Percentiles rank a stretch among this genome's conserved stretches.
These are phyloP conservation scores for Vitis labrusca DNA, from an alignment of 164 flowering plant species.

Conservation along the genomic window DNA sequence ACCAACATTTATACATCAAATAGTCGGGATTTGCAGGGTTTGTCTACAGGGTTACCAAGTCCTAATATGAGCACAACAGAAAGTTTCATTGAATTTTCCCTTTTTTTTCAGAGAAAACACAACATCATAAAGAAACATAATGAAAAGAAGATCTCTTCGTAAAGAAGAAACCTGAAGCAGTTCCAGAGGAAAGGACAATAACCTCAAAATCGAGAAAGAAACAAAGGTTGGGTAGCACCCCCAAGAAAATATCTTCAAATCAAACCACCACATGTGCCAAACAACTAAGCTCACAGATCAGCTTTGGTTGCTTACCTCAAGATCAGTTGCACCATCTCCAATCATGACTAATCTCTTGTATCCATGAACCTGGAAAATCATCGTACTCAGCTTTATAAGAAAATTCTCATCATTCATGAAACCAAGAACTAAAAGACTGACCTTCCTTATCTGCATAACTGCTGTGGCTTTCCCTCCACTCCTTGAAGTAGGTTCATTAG, in stretches of 20 bases:
- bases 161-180: too few species aligned
- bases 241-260: too few species aligned
- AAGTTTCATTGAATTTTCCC: too few species aligned
- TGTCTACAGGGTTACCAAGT: not conserved
- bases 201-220: too few species aligned
- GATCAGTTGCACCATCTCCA: conserved; percentile 99
- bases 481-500: conserved; percentile 86
- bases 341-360: conserved; percentile 85
- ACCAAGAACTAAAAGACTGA: conserved; percentile 21
- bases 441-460: conserved; percentile 79
- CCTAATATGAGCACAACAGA: too few species aligned
- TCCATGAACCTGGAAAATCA: conserved; percentile 55
- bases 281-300: not conserved
- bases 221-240: too few species aligned
- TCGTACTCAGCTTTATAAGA: conserved; percentile 10
- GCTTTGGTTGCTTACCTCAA: conserved; percentile 59
- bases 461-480: conserved; percentile 98
- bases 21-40: not conserved
- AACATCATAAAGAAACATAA: too few species aligned
- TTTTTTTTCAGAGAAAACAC: too few species aligned
- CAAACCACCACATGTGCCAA: too few species aligned
- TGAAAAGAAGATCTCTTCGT: too few species aligned
- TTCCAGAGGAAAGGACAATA: too few species aligned
- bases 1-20: not conserved
- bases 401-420: not conserved